Evolutionary conservation across 805 yeast genomes (phyloP), one percentile per base, ranked within the genome.

Genomic region (Tetrapisispora namnaoensis): DNA sequence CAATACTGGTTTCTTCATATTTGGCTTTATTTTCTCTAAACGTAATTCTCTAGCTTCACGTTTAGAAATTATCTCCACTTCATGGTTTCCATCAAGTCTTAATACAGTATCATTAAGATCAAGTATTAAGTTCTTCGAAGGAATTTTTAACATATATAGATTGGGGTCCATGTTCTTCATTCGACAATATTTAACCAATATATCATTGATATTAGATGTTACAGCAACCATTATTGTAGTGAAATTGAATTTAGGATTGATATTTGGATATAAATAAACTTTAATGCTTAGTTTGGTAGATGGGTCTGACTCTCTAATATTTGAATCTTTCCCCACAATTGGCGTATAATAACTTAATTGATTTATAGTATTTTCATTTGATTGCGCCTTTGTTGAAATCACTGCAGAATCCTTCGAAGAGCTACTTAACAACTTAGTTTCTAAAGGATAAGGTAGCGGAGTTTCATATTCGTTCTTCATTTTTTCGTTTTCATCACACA

Each of bases 401-500:
- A 37, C 27, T 18, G 38, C 37, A n/a, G 44, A 42, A 6, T 42
- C 40, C 36, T 47, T 45, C 16, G 45, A 36, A 9, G 46, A n/a
- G 16, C 42, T 46, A 7, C 46, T 53, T 3, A 48, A 42, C 14
- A 53, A 44, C 14, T 53, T 54, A 17, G 55, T 58, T 32, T 53
- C 53, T 8, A 53, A 28, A 37, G 54, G 55, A 53, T 63, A 60
- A 0, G 83, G 77, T 36, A 78, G 67, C 3, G 90, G 88, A 0
- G 86, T 75, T 6, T 66, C 65, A 1, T 49, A 53, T 48, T 77
- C 80, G 59, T 84, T 82, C 27, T 56, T 57, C n/a, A 59, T 47
- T 49, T 80, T 79, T 3, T 62, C 71, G 2, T 61, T 57, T n/a
- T 71, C 74, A 2, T 69, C 56, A 2, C 85, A 86, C 52, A 65